Evolutionary conservation across 2,329 filamentous ascomycete species (phyloP), one percentile per base, ranked within the genome.

Genomic region (Microdochium trichocladiopsis): DNA sequence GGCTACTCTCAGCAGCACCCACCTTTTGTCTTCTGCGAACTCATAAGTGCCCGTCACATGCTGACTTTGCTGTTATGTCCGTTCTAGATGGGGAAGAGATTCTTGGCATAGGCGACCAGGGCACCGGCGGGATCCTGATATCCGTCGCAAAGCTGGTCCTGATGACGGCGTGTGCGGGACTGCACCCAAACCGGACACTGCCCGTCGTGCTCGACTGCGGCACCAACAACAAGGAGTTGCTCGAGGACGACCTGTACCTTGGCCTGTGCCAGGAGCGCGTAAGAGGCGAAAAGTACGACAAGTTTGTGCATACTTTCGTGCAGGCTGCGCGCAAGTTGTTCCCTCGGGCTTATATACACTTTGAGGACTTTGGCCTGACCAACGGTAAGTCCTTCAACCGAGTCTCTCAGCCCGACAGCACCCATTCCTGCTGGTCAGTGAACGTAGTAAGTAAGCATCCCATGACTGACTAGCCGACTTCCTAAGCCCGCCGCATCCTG

Each of bases 61-160:
- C 28, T 31, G 14, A 31, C 28, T 8, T n/a, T 31, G 28, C 14
- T 8, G 28, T 31, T 31, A 14, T 31, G 28, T 8, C 28, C 18
- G 33, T 8, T 22, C 5, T 49, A 77, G 74, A 82, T 57, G 80
- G 80, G 6, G 79, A 84, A 56, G 75, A 91, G 70, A 95, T 95
- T 48, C 76, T 95, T 0, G 90, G 91, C 1, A 95, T 95, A 53
- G 90, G 91, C 1, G 91, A 95, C 62, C 90, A 95, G 69, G 91
- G 91, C 1, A 86, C 90, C 1, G 90, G 91, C 4, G 90, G 86
- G 2, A 87, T 95, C 50, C 74, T 95, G 37, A 95, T 95, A 54
- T 91, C 87, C 2, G 78, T 90, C 1, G 91, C 91, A 6, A 95
- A 96, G 64, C 73, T 95, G 25, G 86, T 86, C 10, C 76, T 95